These are phyloP conservation scores for Coemansia sp. DNA, from an alignment of 192 early-diverging fungal genomes.

Conservation along the genomic window DNA sequence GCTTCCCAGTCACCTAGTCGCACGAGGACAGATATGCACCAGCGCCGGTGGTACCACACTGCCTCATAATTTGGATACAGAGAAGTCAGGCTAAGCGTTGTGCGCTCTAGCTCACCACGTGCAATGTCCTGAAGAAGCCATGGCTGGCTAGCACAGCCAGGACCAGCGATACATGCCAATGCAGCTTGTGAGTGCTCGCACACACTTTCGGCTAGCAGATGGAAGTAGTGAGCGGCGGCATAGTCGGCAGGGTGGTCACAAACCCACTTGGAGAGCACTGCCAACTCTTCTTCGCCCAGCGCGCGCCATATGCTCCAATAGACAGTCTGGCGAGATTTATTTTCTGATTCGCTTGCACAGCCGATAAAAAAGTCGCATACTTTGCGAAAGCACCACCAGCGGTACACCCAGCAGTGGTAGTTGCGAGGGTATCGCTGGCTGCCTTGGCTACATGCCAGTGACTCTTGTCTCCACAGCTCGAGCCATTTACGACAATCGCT, in stretches of 20 bases:
- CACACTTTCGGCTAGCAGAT: slow-evolving; percentile 14
- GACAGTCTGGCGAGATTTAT: neutral
- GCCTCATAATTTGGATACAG: slow-evolving; percentile 38
- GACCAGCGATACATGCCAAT: neutral
- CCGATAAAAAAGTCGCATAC: neutral
- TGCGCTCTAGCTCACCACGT: slow-evolving; percentile 15
- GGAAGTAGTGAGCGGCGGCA: slow-evolving; percentile 44
- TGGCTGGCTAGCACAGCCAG: neutral
- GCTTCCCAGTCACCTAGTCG: neutral
- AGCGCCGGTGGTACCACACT: slow-evolving; percentile 43
- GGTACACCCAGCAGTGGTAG: slow-evolving; percentile 52
- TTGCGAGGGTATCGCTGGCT: slow-evolving; percentile 42
- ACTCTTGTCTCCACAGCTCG: slow-evolving; percentile 21
- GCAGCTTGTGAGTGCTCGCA: neutral
- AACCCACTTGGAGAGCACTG: slow-evolving; percentile 16
- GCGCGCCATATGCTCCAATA: slow-evolving; percentile 1
- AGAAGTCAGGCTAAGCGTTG: slow-evolving; percentile 3
- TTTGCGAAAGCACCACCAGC: slow-evolving; percentile 34
- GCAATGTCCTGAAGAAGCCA: slow-evolving; percentile 8
- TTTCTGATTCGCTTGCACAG: neutral
- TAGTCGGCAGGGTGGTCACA: slow-evolving; percentile 39
- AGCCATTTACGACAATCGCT: neutral
- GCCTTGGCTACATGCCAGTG: slow-evolving; percentile 5
- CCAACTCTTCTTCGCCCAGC: neutral
- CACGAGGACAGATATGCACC: slow-evolving; percentile 18